phyloP scores from a whole-genome alignment of 306 rosid genomes.

The Cercis canadensis region DNA sequence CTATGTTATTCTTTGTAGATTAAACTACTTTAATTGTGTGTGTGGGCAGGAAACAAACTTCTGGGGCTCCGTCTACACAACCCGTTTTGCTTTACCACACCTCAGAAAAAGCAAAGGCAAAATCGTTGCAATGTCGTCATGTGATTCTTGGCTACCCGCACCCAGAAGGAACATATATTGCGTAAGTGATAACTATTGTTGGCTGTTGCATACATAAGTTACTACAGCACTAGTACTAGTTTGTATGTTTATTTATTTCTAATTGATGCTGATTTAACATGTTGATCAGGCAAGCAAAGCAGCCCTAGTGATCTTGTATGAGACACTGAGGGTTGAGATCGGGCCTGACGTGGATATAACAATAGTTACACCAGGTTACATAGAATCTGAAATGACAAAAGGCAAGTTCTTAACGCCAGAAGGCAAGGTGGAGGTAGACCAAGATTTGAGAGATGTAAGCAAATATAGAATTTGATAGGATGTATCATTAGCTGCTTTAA shows the following conservation, averaged over 20 bases:
- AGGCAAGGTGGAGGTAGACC: conserved; percentile 50
- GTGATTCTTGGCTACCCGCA: conserved; percentile 64
- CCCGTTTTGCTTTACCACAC: conserved; percentile 60
- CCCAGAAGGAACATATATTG: conserved; percentile 63
- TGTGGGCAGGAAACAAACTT: conserved; percentile 67
- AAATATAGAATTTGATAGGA: too few species aligned
- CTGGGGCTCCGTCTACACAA: conserved; percentile 76
- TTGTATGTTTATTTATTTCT: too few species aligned
- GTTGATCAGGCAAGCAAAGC: conserved; percentile 71
- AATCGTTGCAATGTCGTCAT: conserved; percentile 65
- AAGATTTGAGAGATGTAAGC: conserved; percentile 67
- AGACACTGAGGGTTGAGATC: conserved; percentile 66
- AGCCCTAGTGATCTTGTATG: conserved; percentile 54
- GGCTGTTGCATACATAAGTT: background rate
- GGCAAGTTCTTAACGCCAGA: conserved; percentile 49
- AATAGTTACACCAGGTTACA: conserved; percentile 65
- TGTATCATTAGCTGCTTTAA: too few species aligned
- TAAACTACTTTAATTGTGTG: background rate
- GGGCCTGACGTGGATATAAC: conserved; percentile 58
- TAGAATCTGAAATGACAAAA: conserved; percentile 66
- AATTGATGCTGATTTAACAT: too few species aligned
- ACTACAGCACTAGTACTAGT: too few species aligned
- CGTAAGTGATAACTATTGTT: conserved; percentile 29
- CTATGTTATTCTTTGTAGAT: too few species aligned
- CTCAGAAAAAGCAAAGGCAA: conserved; percentile 60